Percentiles rank a stretch among this genome's conserved stretches.
These are phyloP conservation scores for Collybia sp. DNA, from an alignment of 768 basidiomycete species.

Conservation along the genomic window DNA sequence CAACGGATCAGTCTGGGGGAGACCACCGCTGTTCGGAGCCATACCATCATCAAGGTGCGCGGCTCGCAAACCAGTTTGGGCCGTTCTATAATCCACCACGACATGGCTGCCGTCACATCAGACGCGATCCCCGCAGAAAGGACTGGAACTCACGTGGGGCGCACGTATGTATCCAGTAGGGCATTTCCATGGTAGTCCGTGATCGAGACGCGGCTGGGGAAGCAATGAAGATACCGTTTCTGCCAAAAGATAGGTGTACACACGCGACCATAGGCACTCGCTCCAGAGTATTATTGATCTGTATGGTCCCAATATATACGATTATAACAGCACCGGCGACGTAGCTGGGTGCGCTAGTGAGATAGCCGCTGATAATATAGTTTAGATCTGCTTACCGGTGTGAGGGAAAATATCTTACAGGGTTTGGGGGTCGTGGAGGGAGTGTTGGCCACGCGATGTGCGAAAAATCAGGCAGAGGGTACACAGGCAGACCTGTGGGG, in stretches of 20 bases:
- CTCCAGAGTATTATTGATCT: constrained; percentile 15
- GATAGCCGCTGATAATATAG: background rate
- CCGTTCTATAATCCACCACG: constrained; percentile 41
- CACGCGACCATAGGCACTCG: constrained; percentile 50
- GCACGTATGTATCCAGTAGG: constrained; percentile 46
- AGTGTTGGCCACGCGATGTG: no score
- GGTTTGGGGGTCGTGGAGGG: no score
- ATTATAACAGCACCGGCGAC: constrained; percentile 40
- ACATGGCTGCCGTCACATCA: constrained; percentile 28
- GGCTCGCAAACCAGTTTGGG: constrained; percentile 40
- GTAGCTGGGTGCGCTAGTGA: constrained; percentile 24
- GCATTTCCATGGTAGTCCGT: constrained; percentile 41
- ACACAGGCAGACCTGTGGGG: no score
- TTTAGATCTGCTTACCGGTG: no score
- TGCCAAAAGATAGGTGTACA: constrained; percentile 13
- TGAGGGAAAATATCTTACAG: no score
- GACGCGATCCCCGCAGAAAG: background rate
- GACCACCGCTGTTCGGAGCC: background rate
- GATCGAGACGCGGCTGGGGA: constrained; percentile 43
- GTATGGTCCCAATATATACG: constrained; percentile 34
- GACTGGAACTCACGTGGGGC: constrained; percentile 40
- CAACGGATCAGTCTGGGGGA: background rate
- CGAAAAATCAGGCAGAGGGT: no score
- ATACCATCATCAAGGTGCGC: constrained; percentile 36
- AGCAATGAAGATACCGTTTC: constrained; percentile 1